A percentile compares a stretch with the other conserved stretches of the same genome.
phyloP scores from a whole-genome alignment of 2,329 filamentous ascomycete species.

The Calonectria honghensis region DNA sequence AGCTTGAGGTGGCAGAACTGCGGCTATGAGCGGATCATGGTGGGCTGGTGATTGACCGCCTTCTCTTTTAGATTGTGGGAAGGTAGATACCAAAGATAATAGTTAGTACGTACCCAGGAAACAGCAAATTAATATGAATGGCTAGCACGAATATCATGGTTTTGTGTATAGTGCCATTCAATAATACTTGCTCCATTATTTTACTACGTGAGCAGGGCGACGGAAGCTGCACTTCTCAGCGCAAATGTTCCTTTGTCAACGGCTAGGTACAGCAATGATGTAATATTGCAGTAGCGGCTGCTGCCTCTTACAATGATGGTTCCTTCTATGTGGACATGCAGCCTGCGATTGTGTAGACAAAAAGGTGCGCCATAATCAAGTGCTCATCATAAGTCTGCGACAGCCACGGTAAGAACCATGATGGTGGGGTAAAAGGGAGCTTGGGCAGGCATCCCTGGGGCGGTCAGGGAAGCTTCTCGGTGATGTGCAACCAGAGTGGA shows the following conservation, averaged over 20 bases:
- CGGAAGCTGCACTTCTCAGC: neutral
- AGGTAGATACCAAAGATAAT: conserved; percentile 9
- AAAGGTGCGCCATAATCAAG: neutral
- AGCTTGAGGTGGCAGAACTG: conserved; percentile 47
- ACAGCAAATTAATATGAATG: neutral
- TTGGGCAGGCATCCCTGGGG: conserved; percentile 19
- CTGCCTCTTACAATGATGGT: neutral
- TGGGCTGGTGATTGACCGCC: conserved; percentile 51
- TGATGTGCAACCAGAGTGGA: conserved; percentile 13
- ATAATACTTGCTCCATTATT: neutral
- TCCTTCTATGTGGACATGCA: neutral
- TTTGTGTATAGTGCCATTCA: neutral
- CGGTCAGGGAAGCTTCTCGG: conserved; percentile 20
- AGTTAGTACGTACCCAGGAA: neutral
- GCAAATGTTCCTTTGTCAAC: neutral
- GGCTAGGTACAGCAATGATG: neutral
- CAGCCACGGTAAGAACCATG: conserved; percentile 7
- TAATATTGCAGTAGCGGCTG: neutral
- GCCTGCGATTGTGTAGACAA: neutral
- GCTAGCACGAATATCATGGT: neutral
- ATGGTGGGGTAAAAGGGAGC: conserved; percentile 26
- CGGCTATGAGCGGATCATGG: conserved; percentile 37
- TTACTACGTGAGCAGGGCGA: neutral
- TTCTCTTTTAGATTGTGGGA: conserved; percentile 38
- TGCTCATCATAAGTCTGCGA: neutral